Evolutionary conservation across 768 basidiomycete genomes (phyloP), one percentile per base, ranked within the genome.

Genomic region (Porpolomopsis calyptriformis): DNA sequence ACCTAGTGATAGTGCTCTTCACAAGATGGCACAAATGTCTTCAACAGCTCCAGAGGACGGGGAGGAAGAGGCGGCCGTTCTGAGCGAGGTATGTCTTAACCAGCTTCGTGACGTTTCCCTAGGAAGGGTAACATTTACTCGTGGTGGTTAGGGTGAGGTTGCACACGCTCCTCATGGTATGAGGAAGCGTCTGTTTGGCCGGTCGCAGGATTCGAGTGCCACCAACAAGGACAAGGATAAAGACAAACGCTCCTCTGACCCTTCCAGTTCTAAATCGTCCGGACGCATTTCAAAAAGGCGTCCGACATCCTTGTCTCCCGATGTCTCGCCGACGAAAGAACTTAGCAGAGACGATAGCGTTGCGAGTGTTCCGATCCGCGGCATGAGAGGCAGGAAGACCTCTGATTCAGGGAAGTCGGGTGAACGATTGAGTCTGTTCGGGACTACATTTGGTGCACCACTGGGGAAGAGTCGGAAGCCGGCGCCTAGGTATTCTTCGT

Each of bases 341-440:
- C 57, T 58, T 12, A 57, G 46, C n/a, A 70, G 63, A 43, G 56
- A 61, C 12, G 55, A 62, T 35, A 65, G 64, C 44, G 45, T 56
- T 12, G 45, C 54, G 4, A 65, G 61, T 43, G 48, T 59, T 31
- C 57, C 57, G 0, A 57, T 56, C 45, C 59, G 70, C 43, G 69
- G 70, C 24, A 58, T 67, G 25, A 48, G 26, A 19, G 40, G 43
- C 14, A 81, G 76, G 62, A 73, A 71, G 50, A 73, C 71, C 49
- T 39, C 65, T 12, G 82, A 84, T 43, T 66, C 53, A 8, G 52
- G 63, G 2, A 70, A 69, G 52, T 70, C 66, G 10, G 55, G 66
- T 3, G 82, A 85, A 34, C 68, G 86, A n/a, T 60, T 86, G 49
- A 91, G 89, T 55, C 79, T 94, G 55, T 94, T 96, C 56, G 86